Percentiles rank a stretch among this genome's conserved stretches.
phyloP scores from a whole-genome alignment of 1,139 yeast genomes.

The Arxiozyma bovina region DNA sequence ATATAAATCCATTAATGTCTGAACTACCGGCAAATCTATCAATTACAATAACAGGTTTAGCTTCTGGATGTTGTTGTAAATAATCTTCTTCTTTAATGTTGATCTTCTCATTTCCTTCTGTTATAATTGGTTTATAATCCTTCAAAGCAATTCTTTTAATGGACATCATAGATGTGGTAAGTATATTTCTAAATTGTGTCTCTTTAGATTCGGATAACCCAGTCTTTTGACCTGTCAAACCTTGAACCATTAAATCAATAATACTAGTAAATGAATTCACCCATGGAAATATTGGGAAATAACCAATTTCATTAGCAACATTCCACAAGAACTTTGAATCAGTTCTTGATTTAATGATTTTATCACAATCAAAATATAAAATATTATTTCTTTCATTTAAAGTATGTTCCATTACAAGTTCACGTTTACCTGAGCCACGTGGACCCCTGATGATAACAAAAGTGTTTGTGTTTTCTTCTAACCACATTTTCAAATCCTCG shows the following conservation, averaged over 20 bases:
- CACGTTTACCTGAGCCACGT: slow-evolving; percentile 85
- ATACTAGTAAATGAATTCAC: slow-evolving; percentile 69
- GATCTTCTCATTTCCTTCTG: slow-evolving; percentile 27
- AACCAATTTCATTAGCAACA: slow-evolving; percentile 73
- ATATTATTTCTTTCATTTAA: slow-evolving; percentile 50
- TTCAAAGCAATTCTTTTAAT: slow-evolving; percentile 61
- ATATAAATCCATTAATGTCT: slow-evolving; percentile 60
- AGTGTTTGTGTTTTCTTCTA: slow-evolving; percentile 67
- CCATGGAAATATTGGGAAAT: slow-evolving; percentile 93
- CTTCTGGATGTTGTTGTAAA: slow-evolving; percentile 77
- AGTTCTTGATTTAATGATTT: slow-evolving; percentile 59
- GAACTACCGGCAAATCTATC: slow-evolving; percentile 60
- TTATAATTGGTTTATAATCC: slow-evolving; percentile 30
- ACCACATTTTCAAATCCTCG: slow-evolving; percentile 65
- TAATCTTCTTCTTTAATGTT: slow-evolving; percentile 66
- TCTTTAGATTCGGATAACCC: slow-evolving; percentile 85
- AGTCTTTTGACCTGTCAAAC: slow-evolving; percentile 88
- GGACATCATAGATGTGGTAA: slow-evolving; percentile 64
- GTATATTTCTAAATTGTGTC: slow-evolving; percentile 72
- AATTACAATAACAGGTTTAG: slow-evolving; percentile 78
- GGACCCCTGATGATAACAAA: slow-evolving; percentile 90
- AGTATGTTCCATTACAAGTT: slow-evolving; percentile 64
- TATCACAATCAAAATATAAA: slow-evolving; percentile 71
- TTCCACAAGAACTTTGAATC: slow-evolving; percentile 60
- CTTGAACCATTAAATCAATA: slow-evolving; percentile 78